Evolutionary conservation across 805 yeast species (phyloP).

Genomic region (Sungouiozyma ichnusensis): DNA sequence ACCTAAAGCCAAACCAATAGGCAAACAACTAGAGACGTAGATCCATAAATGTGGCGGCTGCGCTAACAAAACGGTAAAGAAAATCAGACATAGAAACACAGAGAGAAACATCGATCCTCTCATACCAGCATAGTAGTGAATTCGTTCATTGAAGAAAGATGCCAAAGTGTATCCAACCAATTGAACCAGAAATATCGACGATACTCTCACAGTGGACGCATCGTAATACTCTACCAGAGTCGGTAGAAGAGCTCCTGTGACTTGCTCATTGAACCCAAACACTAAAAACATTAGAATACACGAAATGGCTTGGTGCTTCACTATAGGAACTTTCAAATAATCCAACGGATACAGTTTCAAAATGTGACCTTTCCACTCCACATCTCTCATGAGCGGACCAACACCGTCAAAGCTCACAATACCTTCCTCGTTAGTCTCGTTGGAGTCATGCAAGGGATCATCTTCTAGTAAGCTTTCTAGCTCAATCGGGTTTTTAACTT

Average conservation of each 20-base stretch:
- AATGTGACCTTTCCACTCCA: constrained; percentile 20
- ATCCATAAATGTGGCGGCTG: constrained; percentile 18
- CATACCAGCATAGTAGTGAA: constrained; percentile 20
- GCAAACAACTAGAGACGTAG: constrained; percentile 20
- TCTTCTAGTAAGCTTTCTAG: not conserved
- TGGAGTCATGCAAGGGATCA: not conserved
- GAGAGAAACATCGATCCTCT: constrained; percentile 23
- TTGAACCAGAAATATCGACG: constrained; percentile 25
- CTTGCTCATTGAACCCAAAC: constrained; percentile 28
- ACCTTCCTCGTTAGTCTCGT: not conserved
- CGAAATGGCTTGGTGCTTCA: constrained; percentile 22
- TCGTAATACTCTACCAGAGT: constrained; percentile 20
- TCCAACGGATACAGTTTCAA: constrained; percentile 21
- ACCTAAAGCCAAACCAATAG: constrained; percentile 29
- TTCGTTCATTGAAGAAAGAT: constrained; percentile 21
- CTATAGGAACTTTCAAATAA: constrained; percentile 18
- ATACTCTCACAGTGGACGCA: constrained; percentile 18
- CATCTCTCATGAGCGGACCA: constrained; percentile 6
- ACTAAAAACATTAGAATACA: constrained; percentile 22
- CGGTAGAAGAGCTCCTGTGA: constrained; percentile 28
- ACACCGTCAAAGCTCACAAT: not conserved
- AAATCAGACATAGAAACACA: constrained; percentile 11
- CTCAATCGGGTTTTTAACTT: not conserved
- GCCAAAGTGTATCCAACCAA: constrained; percentile 25
- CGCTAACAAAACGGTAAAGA: constrained; percentile 12